These are phyloP conservation scores for Acmispon strigosus DNA, from an alignment of 306 rosid species.

Conservation along the genomic window DNA sequence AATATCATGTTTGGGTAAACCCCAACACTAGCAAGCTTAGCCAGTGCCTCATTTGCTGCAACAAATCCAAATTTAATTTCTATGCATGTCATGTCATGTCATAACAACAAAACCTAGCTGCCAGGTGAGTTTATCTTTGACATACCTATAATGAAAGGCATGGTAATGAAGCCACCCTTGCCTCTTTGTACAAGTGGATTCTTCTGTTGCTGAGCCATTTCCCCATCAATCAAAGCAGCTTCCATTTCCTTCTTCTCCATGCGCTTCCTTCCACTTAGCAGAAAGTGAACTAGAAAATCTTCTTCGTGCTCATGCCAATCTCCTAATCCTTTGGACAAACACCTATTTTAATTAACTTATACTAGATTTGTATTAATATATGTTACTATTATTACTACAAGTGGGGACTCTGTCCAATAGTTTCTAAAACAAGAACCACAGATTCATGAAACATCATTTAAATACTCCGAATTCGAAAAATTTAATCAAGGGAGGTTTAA, in stretches of 20 bases:
- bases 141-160: constrained; percentile 59
- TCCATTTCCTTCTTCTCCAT: constrained; percentile 21
- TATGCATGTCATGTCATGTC: too few relatives aligned
- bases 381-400: not conserved
- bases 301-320: constrained; percentile 7
- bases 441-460: not conserved
- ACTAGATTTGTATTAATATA: too few relatives aligned
- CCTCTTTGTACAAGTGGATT: not conserved
- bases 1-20: constrained; percentile 53
- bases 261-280: not conserved
- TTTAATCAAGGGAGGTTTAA: too few relatives aligned
- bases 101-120: too few relatives aligned
- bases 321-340: not conserved
- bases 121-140: too few relatives aligned
- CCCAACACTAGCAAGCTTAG: constrained; percentile 50
- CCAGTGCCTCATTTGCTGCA: constrained; percentile 64
- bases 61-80: too few relatives aligned
- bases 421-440: not conserved
- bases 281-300: not conserved
- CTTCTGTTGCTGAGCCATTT: not conserved
- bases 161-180: constrained; percentile 53
- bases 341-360: too few relatives aligned
- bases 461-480: not conserved
- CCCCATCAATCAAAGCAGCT: constrained; percentile 11
- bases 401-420: not conserved